Conservation (phyloP, 345 rosid species). For the Eucalyptus decipiens region DNA sequence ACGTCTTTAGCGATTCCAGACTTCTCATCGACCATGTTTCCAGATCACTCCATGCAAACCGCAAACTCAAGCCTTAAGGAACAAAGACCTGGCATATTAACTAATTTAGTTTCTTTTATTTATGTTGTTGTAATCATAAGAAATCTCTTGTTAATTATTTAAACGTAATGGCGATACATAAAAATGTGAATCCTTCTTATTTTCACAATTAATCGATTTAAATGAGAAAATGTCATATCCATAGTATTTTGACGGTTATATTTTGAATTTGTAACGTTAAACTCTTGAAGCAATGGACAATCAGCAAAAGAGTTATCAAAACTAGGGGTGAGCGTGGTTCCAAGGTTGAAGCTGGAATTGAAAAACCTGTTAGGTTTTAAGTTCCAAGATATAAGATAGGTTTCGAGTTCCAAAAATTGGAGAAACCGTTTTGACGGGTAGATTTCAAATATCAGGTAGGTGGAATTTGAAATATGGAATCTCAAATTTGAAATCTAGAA, state of each 20-base stretch:
- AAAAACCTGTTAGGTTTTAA: no score
- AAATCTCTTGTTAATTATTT: neutral
- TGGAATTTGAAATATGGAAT: no score
- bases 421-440: no score
- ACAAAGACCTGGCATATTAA: neutral
- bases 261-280: neutral
- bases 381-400: no score
- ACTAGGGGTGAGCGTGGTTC: no score
- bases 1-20: constrained; percentile 63
- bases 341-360: no score
- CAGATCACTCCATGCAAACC: constrained; percentile 2
- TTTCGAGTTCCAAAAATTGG: no score
- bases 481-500: no score
- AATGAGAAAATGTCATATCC: neutral
- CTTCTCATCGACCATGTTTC: constrained; percentile 31
- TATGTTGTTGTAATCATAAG: neutral
- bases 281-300: neutral
- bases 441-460: no score
- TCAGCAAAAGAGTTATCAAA: neutral
- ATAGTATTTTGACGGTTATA: neutral
- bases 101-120: neutral
- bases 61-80: neutral
- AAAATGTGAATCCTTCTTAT: neutral
- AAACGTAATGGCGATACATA: neutral
- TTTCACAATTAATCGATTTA: neutral